phyloP scores from a whole-genome alignment of 1,139 yeast species.

The Nematodospora anomalae region DNA sequence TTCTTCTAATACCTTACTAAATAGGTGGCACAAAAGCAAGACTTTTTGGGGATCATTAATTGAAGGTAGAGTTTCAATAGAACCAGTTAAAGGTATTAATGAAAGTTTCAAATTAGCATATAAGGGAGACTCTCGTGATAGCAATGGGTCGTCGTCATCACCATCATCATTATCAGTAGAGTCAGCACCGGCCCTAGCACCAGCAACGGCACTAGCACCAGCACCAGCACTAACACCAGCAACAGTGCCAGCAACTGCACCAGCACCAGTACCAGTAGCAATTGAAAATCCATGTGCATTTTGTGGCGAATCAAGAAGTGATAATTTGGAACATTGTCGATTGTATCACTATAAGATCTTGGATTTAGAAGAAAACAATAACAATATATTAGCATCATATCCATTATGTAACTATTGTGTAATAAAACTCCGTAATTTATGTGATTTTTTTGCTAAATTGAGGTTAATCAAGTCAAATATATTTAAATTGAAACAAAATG shows the following conservation, averaged over 20 bases:
- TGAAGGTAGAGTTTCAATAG: conserved; percentile 81
- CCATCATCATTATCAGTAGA: not conserved
- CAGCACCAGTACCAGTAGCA: conserved; percentile 59
- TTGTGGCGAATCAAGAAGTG: conserved; percentile 76
- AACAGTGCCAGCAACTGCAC: not conserved
- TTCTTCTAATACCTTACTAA: conserved; percentile 36
- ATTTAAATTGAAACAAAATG: conserved; percentile 33
- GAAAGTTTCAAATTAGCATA: conserved; percentile 56
- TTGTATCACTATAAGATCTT: conserved; percentile 61
- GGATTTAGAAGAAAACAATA: conserved; percentile 20
- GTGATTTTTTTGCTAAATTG: conserved; percentile 76
- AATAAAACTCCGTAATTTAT: conserved; percentile 70
- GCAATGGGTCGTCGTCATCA: not conserved
- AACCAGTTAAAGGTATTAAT: conserved; percentile 83
- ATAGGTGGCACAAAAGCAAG: conserved; percentile 48
- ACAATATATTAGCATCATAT: conserved; percentile 42
- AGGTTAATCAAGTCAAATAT: conserved; percentile 59
- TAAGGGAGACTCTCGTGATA: conserved; percentile 12
- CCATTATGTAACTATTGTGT: conserved; percentile 88
- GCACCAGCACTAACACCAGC: not conserved
- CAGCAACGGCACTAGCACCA: not conserved
- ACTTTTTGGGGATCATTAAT: conserved; percentile 64
- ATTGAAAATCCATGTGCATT: conserved; percentile 71
- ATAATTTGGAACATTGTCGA: conserved; percentile 73
- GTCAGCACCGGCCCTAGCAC: not conserved